Conservation (phyloP, 73 alveolate genomes). For the Breviolum minutum region DNA sequence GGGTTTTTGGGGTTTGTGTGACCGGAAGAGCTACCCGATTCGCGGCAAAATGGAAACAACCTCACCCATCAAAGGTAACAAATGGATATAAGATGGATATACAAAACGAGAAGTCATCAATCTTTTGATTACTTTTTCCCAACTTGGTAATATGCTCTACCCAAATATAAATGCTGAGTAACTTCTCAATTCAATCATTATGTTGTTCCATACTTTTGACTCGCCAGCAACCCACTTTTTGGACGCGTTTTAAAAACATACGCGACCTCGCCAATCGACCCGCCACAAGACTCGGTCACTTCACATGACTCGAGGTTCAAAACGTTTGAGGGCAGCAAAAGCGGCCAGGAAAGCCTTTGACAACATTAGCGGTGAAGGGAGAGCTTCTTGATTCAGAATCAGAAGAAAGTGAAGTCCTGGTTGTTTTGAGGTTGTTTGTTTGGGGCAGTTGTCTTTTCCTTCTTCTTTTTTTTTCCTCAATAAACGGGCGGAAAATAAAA, state of each 20-base stretch:
- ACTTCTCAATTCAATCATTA: too few species aligned
- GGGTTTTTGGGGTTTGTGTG: too few species aligned
- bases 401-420: neutral
- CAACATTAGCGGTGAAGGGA: slow-evolving; percentile 73
- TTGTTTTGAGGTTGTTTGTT: neutral
- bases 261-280: neutral
- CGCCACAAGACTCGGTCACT: neutral
- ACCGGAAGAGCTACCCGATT: too few species aligned
- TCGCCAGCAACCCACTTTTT: neutral
- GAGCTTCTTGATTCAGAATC: neutral
- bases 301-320: slow-evolving; percentile 32
- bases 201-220: too few species aligned
- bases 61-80: too few species aligned
- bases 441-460: too few species aligned
- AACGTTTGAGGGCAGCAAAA: slow-evolving; percentile 78
- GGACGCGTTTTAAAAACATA: neutral
- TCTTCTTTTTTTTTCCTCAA: neutral
- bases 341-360: slow-evolving; percentile 91
- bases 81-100: too few species aligned
- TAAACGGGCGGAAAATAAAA: neutral
- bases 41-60: too few species aligned
- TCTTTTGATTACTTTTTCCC: too few species aligned
- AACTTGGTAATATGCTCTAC: too few species aligned
- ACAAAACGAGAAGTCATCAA: too few species aligned
- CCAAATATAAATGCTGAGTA: too few species aligned